Percentiles rank a stretch among this genome's conserved stretches.
phyloP scores from a whole-genome alignment of 805 yeast genomes.

The Blastobotrys peoriensis region DNA sequence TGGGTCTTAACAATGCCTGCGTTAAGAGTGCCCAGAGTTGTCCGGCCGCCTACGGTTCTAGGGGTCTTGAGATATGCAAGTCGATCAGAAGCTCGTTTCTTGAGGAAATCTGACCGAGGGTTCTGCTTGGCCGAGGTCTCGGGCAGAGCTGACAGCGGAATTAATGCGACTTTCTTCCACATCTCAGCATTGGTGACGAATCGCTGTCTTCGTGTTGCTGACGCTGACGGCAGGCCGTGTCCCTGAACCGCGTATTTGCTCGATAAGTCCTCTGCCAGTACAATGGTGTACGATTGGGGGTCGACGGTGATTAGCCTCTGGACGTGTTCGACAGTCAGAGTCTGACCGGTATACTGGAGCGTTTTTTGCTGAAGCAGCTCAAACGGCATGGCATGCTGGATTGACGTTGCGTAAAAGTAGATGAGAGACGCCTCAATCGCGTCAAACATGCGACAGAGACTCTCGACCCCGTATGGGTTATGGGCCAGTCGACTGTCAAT shows the following conservation, averaged over 20 bases:
- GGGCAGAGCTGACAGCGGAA: constrained; percentile 3
- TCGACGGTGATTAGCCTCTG: constrained; percentile 19
- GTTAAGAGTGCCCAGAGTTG: background rate
- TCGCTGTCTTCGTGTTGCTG: constrained; percentile 1
- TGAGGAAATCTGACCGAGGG: background rate
- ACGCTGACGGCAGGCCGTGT: constrained; percentile 6
- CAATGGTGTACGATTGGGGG: constrained; percentile 22
- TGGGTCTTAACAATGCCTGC: background rate
- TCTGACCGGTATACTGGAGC: constrained; percentile 15
- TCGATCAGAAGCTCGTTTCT: constrained; percentile 7
- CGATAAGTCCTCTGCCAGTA: background rate
- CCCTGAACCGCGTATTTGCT: constrained; percentile 1
- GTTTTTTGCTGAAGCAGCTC: constrained; percentile 17
- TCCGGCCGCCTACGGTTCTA: background rate
- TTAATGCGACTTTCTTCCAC: background rate
- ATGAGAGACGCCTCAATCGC: constrained; percentile 22
- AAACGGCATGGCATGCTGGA: constrained; percentile 20
- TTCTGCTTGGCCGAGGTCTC: background rate
- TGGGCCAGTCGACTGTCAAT: background rate
- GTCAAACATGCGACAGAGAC: constrained; percentile 13
- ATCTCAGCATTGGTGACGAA: background rate
- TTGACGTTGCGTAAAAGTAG: constrained; percentile 20
- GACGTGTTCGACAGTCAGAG: constrained; percentile 17
- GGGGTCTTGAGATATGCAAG: constrained; percentile 8
- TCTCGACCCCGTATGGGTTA: constrained; percentile 6